phyloP scores from a whole-genome alignment of 2,329 filamentous ascomycete genomes.

The Ascochyta lentis region DNA sequence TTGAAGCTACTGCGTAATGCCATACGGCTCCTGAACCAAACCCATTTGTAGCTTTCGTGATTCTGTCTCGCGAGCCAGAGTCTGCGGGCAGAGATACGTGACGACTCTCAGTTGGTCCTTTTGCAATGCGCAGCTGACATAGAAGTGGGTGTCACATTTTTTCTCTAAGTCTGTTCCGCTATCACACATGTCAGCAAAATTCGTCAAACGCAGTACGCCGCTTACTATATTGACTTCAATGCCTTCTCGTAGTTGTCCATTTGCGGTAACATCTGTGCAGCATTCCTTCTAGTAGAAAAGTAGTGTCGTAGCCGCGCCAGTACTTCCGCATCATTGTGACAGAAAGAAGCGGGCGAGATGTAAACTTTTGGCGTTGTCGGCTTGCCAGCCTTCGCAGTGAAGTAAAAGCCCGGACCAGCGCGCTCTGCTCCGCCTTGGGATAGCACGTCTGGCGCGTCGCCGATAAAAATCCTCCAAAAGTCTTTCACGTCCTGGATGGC shows the following conservation, averaged over 20 bases:
- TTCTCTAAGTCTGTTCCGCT: slow-evolving; percentile 10
- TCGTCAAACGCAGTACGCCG: too few relatives aligned
- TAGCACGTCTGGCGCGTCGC: slow-evolving; percentile 9
- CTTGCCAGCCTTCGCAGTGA: slow-evolving; percentile 18
- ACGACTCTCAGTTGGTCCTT: slow-evolving; percentile 14
- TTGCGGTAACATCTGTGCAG: slow-evolving; percentile 13
- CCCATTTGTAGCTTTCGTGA: not conserved
- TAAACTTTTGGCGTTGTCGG: slow-evolving; percentile 18
- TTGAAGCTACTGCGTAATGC: too few relatives aligned
- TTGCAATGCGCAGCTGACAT: slow-evolving; percentile 17
- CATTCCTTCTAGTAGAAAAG: slow-evolving; percentile 11
- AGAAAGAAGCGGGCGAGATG: slow-evolving; percentile 17
- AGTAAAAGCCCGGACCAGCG: slow-evolving; percentile 18
- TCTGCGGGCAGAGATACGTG: slow-evolving; percentile 16
- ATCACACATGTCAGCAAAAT: not conserved
- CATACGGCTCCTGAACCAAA: too few relatives aligned
- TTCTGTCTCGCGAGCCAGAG: slow-evolving; percentile 10
- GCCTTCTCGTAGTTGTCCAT: slow-evolving; percentile 19
- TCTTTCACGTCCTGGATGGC: slow-evolving; percentile 16
- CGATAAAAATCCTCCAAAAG: slow-evolving; percentile 21
- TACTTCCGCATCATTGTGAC: slow-evolving; percentile 13
- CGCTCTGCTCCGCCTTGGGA: slow-evolving; percentile 9
- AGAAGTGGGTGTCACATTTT: slow-evolving; percentile 14
- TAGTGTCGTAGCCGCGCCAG: slow-evolving; percentile 12
- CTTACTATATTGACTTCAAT: slow-evolving; percentile 8